Conservation (phyloP, 805 yeast species). For the Cyberlindnera sargentensis region DNA sequence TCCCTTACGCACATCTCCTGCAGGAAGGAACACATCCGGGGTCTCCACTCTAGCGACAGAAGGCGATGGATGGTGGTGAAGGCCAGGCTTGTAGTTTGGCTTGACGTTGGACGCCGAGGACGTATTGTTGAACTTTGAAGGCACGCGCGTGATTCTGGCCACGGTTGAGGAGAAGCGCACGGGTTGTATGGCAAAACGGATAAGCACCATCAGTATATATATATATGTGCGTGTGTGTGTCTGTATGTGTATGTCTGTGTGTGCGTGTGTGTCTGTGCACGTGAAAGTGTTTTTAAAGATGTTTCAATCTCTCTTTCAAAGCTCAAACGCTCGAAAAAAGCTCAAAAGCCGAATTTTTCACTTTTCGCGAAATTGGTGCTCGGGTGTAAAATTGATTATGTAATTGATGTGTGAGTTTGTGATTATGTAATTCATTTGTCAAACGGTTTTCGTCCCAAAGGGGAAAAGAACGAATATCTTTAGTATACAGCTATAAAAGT, state of each 20-base stretch:
- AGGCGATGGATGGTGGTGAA: conserved; percentile 57
- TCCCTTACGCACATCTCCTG: conserved; percentile 48
- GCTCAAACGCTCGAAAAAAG: too few relatives aligned
- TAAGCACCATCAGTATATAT: conserved; percentile 21
- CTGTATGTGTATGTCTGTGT: too few relatives aligned
- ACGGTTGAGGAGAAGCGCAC: conserved; percentile 8
- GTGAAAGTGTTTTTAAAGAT: too few relatives aligned
- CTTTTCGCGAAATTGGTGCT: too few relatives aligned
- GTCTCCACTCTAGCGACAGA: conserved; percentile 49
- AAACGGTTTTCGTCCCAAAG: neutral
- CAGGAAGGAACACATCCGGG: conserved; percentile 65
- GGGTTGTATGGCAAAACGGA: neutral
- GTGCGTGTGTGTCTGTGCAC: too few relatives aligned
- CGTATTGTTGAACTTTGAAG: conserved; percentile 52
- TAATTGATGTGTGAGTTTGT: neutral
- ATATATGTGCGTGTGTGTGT: conserved; percentile 3
- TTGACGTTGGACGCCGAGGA: conserved; percentile 53
- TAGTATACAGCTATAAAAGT: too few relatives aligned
- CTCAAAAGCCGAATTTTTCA: too few relatives aligned
- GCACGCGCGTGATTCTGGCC: conserved; percentile 27
- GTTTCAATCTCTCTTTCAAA: too few relatives aligned
- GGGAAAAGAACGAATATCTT: too few relatives aligned
- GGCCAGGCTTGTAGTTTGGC: conserved; percentile 50
- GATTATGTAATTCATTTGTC: too few relatives aligned
- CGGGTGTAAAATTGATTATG: neutral